Percentiles rank a stretch among this genome's conserved stretches.
Conservation (phyloP, 2,329 filamentous ascomycete genomes). For the Pyricularia sp. region DNA sequence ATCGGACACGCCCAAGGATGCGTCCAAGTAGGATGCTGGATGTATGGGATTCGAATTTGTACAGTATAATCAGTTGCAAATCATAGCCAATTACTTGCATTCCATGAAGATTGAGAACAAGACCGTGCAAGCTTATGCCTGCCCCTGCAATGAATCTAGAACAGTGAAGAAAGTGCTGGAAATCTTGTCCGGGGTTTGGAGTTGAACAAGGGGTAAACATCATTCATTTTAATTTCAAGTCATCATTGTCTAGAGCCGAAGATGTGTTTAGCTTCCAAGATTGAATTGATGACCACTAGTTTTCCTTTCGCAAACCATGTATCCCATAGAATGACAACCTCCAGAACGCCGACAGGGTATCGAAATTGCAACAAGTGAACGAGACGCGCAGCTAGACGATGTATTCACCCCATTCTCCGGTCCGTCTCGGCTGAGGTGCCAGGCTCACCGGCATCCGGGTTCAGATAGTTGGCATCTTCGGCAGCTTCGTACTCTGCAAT, state of each 20-base stretch:
- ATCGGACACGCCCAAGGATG: neutral
- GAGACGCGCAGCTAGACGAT: neutral
- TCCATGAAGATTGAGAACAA: neutral
- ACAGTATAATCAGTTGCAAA: neutral
- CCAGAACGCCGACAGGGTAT: neutral
- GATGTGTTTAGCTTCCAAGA: neutral
- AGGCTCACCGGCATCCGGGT: constrained; percentile 53
- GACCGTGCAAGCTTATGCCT: neutral
- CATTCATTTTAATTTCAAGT: neutral
- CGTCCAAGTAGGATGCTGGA: neutral
- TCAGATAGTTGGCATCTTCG: constrained; percentile 83
- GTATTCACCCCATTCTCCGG: constrained; percentile 26
- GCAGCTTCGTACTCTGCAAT: constrained; percentile 95
- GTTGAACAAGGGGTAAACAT: neutral
- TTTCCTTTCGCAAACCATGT: neutral
- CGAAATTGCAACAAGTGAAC: neutral
- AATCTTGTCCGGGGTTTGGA: neutral
- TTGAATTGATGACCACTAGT: neutral
- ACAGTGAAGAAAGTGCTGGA: neutral
- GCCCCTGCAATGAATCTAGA: neutral
- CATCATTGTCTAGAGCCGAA: neutral
- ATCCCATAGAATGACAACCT: neutral
- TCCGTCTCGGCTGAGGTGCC: constrained; percentile 43
- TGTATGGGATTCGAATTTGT: neutral
- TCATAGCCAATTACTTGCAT: neutral